Base-by-base conservation (phyloP, 805 yeast species). In the Yarrowia deformans region DNA sequence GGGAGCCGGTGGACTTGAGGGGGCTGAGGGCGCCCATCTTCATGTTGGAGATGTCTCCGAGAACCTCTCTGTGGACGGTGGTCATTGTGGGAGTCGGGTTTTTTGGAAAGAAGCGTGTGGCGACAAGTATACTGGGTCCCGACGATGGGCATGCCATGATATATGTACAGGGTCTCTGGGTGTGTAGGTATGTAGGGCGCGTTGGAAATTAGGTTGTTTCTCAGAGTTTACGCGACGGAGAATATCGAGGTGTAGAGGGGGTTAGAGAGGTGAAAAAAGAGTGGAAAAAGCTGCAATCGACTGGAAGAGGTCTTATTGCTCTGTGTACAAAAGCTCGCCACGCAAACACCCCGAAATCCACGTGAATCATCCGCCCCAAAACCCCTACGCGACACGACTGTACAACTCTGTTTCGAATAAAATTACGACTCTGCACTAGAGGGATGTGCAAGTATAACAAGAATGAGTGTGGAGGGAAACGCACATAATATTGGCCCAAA, bases 41-140 rank as follows among this genome's bases (percentile, higher is more conserved):
- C 66, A 60, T 60, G 66, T 60, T 60, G 66, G 66, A 60, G 18
- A 60, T 60, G 52, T 60, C 66, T 60, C 66, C 66, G 32, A 60
- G 66, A 60, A 60, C 66, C 52, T 60, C 66, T 60, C 66, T 43
- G 52, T 60, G 66, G 18, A 60, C 52, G 50, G 66, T 60, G 46
- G 66, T 60, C 66, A 60, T 60, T n/a, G 52, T 60, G 66, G 8
- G 40, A 5, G 8, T 14, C 18, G 6, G 16, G 2, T 23, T 23
- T 23, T 23, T 23, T 40, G 43, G 18, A n/a, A n/a, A n/a, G 23
- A 43, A 32, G 29, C 29, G 29, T 19, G 61, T 39, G 45, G 19
- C 32, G 14, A 19, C 18, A 16, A 18, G 35, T 52, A 14, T 12
- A 10, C 50, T 23, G 23, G 23, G 9, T 34, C 48, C 1, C 32